Conservation (phyloP, 176 grass and related monocot species). For the Aegilops bicornis region DNA sequence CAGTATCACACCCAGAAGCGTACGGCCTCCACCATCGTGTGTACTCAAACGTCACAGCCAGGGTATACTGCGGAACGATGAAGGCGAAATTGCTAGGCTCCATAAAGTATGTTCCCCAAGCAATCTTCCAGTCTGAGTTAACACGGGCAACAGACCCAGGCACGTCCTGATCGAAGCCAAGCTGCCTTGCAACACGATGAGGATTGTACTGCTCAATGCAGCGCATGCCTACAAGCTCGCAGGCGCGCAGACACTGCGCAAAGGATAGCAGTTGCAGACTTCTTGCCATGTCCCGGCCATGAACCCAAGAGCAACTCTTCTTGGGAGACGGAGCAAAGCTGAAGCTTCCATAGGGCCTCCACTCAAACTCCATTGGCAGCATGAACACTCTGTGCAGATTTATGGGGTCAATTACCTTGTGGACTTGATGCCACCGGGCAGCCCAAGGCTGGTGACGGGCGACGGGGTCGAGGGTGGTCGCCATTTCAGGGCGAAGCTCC, state of each 20-base stretch:
- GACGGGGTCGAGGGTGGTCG: neutral
- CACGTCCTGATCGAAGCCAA: slow-evolving; percentile 91
- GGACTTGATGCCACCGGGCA: slow-evolving; percentile 74
- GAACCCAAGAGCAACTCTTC: slow-evolving; percentile 34
- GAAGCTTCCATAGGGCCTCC: slow-evolving; percentile 48
- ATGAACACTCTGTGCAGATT: slow-evolving; percentile 6
- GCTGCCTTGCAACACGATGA: slow-evolving; percentile 83
- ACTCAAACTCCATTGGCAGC: slow-evolving; percentile 44
- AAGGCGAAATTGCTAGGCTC: slow-evolving; percentile 58
- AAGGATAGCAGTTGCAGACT: slow-evolving; percentile 53
- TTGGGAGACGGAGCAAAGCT: slow-evolving; percentile 28
- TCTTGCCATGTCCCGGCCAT: slow-evolving; percentile 40
- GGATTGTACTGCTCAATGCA: slow-evolving; percentile 87
- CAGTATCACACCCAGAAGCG: neutral
- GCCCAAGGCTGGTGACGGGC: slow-evolving; percentile 46
- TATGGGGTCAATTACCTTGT: slow-evolving; percentile 34
- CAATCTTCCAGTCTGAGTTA: slow-evolving; percentile 51
- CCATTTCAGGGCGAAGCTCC: slow-evolving; percentile 40
- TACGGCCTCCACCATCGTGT: slow-evolving; percentile 64
- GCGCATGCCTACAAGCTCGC: slow-evolving; percentile 76
- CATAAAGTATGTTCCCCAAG: slow-evolving; percentile 72
- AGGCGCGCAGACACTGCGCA: slow-evolving; percentile 58
- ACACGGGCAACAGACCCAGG: slow-evolving; percentile 49
- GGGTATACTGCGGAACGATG: slow-evolving; percentile 61
- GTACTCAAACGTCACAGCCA: slow-evolving; percentile 49